These are phyloP conservation scores for Fomitopsis betulina DNA, from an alignment of 1,284 basidiomycete species.

Conservation along the genomic window DNA sequence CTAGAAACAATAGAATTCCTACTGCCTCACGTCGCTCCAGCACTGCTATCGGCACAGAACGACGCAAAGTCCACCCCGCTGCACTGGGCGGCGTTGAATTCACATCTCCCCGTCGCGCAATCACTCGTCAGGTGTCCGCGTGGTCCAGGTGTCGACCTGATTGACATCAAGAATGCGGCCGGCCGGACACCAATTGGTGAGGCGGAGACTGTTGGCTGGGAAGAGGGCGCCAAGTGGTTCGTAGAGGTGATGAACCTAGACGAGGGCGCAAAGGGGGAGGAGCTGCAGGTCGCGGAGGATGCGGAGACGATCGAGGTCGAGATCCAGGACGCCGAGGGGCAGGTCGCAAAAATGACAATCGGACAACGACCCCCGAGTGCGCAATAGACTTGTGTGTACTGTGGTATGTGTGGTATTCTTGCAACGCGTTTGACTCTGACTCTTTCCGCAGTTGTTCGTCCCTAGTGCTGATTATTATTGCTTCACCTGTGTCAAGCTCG, in stretches of 20 bases:
- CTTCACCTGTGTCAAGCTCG: too few species aligned
- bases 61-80: conserved; percentile 72
- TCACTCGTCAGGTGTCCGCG: conserved; percentile 55
- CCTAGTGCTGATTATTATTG: too few species aligned
- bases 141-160: conserved; percentile 59
- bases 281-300: conserved; percentile 27
- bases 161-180: conserved; percentile 68
- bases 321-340: conserved; percentile 64
- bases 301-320: conserved; percentile 50
- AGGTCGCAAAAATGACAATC: conserved; percentile 57
- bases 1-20: conserved; percentile 72
- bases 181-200: conserved; percentile 72
- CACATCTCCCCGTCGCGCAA: conserved; percentile 63
- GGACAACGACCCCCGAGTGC: conserved; percentile 1
- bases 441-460: neutral
- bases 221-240: conserved; percentile 77
- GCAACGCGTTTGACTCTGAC: neutral
- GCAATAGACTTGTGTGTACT: neutral
- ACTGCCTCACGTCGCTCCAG: conserved; percentile 55
- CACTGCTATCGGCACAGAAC: conserved; percentile 60
- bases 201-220: conserved; percentile 72
- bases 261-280: conserved; percentile 36
- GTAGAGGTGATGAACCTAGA: conserved; percentile 73
- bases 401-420: neutral
- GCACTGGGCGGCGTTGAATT: conserved; percentile 87